Evolutionary conservation across 371 early-diverging fungal species (phyloP), one percentile per base, ranked within the genome.

Genomic region (Dentiscutata heterogama): DNA sequence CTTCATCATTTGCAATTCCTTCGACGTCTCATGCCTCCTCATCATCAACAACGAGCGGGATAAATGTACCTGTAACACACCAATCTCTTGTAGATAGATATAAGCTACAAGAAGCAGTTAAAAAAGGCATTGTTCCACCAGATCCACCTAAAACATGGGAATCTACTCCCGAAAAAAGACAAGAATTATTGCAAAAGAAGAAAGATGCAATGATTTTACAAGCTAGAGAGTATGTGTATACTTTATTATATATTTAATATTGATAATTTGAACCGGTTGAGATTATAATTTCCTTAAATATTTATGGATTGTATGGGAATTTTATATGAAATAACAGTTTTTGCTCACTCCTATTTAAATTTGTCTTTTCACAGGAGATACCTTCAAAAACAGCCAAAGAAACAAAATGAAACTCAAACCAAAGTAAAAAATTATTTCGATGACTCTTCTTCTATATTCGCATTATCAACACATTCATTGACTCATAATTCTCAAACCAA

Each of bases 171-270:
- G 91, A 91, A 42, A 95, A 91, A 82, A 88, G 96, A 42, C 94
- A 95, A 81, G 91, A 93, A 42, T 90, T 92, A 54, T 89, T 97
- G 80, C 89, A 91, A 83, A 92, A 91, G 71, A 91, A 95, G 65
- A 97, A 97, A 86, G 96, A 96, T 84, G 93, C 90, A 83, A 96
- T 97, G 96, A 91, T 97, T 14, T 86, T 94, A 77, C 94, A 95
- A 86, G 97, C 97, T 39, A 92, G 96, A 86, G 92, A 92, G 94
- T 92, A 87, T 84, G 88, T 84, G 20, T 18, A 16, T 22, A 31
- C 7, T 50, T 71, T 71, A 35, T n/a, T 13, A 4, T 53, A 25
- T 73, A 16, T 16, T 31, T 27, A 54, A 27, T 74, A 31, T 10
- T 35, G 20, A 27, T 74, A 27, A 73, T 73, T 31, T 71, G 6